phyloP scores from a whole-genome alignment of 441 rosid species.

The Lepidium campestre region DNA sequence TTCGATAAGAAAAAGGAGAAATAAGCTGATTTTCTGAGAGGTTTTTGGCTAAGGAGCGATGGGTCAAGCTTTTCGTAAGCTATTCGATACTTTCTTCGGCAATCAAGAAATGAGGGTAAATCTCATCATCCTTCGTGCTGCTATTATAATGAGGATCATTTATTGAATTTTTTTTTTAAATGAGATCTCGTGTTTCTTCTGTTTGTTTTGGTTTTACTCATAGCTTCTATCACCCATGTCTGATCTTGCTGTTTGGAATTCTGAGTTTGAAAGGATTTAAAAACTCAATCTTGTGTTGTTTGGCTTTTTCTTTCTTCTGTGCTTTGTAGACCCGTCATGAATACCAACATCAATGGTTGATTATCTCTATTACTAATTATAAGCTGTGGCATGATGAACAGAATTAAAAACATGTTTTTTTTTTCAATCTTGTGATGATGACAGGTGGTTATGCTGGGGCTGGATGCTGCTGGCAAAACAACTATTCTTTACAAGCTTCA shows the following conservation, averaged over 20 bases:
- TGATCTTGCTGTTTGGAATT: neutral
- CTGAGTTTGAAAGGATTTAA: neutral
- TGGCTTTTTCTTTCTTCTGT: neutral
- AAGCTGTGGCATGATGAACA: neutral
- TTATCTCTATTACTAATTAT: neutral
- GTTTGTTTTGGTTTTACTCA: neutral
- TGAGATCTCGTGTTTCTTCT: neutral
- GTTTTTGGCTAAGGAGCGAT: constrained; percentile 23
- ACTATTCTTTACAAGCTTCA: constrained; percentile 96
- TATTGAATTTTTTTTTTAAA: neutral
- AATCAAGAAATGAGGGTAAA: constrained; percentile 95
- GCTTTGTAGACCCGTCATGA: neutral
- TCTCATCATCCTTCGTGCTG: neutral
- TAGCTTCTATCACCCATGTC: neutral
- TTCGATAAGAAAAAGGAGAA: neutral
- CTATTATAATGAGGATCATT: neutral
- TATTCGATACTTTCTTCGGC: constrained; percentile 92
- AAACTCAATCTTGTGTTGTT: neutral
- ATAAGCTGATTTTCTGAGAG: neutral
- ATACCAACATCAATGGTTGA: neutral
- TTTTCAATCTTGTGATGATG: neutral
- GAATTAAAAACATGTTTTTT: neutral
- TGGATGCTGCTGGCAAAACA: constrained; percentile 98
- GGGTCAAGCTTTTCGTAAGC: constrained; percentile 98
- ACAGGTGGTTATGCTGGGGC: constrained; percentile 96